Base-by-base conservation (phyloP, 106 monocot species). In the Dactylorhiza incarnata region DNA sequence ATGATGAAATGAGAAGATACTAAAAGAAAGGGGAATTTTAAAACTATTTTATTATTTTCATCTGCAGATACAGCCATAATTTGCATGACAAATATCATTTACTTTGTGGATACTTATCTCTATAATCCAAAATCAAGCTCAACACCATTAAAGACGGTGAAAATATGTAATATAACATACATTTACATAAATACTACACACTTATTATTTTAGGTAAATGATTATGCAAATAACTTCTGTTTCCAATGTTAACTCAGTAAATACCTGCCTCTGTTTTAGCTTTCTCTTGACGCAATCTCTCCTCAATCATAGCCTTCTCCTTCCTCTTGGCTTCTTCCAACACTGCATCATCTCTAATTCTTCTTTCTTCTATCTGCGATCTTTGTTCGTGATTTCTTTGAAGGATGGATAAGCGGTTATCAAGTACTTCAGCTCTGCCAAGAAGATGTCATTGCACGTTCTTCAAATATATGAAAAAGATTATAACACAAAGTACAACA, bases 341-440 rank as follows among this genome's bases (percentile, higher is more conserved):
- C 65, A 89, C 87, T 53, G 93, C 96, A 81, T 90, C 96, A 78
- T 93, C 86, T 87, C 81, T 89, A 82, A 96, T 91, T 85, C 85
- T 78, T 50, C 85, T 78, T 71, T 96, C 96, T 75, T 88, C 93
- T 69, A 89, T 89, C 72, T 84, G 90, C 13, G 89, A 96, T 84
- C 86, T 91, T 78, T 93, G 85, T 79, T 90, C 87, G 81, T 96
- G 93, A 81, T 91, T 85, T 74, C 87, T 89, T 85, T 93, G 93
- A 25, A 93, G 13, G 11, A 84, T 76, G 48, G 93, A 91, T 78
- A 96, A 83, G 77, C 89, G 95, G 52, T 68, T 87, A 84, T 91
- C 86, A 56, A 89, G 78, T 68, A 86, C 85, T 78, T 93, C 90
- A 54, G 86, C 90, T 79, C 95, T 95, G 52, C 56, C 86, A 24